Evolutionary conservation across 345 rosid species (phyloP), one percentile per base, ranked within the genome.

Genomic region (Brassica carinata): DNA sequence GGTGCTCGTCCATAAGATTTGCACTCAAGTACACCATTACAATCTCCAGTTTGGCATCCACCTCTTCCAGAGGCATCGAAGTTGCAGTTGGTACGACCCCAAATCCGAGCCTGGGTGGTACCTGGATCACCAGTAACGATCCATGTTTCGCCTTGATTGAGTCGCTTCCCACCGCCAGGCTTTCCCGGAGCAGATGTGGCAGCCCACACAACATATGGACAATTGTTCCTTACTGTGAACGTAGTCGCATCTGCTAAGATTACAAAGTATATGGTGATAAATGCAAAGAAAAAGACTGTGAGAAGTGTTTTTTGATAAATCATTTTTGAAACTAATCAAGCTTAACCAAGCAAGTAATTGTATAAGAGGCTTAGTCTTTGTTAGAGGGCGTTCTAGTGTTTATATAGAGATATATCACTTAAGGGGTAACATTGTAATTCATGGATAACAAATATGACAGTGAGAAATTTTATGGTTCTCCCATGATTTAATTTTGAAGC

Each of bases 171-270:
- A 11, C 86, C 86, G 0, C 86, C 88, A 15, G 82, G 86, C 19
- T 48, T 65, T 7, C 83, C 86, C 2, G 74, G 63, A 58, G 63
- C 63, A 58, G 27, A 58, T 58, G 63, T 8, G 63, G 63, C 88
- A 0, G 88, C 88, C 88, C 88, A 83, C 26, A 85, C 85, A 63
- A 85, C 78, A 74, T 63, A 58, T 3, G 80, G 77, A 31, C 88
- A 85, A 5, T 67, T 78, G 78, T 85, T 85, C 0, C 45, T 71
- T 31, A 85, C 79, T 9, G 67, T 65, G 45, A 85, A 18, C 27
- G 63, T 58, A 58, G 63, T 3, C 29, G 63, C 63, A 58, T 58
- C 63, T 58, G 63, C 63, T 58, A 19, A 58, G 11, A 57, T 53
- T 5, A 6, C 19, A 57, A 78, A 27, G 67, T 36, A 64, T 26